Evolutionary conservation across 2,329 filamentous ascomycete species (phyloP), one percentile per base, ranked within the genome.

Genomic region (Amauroascus niger): DNA sequence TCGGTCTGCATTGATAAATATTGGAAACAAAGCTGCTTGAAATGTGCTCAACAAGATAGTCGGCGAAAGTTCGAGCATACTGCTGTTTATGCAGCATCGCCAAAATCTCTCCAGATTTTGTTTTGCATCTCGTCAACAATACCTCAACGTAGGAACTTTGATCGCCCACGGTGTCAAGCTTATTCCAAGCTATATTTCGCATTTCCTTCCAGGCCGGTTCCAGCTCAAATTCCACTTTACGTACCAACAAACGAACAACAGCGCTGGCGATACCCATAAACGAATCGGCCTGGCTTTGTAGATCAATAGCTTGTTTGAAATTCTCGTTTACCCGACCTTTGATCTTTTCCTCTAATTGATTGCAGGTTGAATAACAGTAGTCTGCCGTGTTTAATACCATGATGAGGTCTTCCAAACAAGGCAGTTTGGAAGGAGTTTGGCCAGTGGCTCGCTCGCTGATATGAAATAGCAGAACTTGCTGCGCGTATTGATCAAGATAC

Each of bases 171-270:
- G 80, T 86, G 62, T 97, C 93, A 76, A 98, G 87, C 59, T 86
- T 89, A 68, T 84, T 87, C 93, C 93, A 98, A 47, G 90, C 87
- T 0, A 86, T 95, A 65, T 96, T 95, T 58, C 84, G 86, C 93
- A 98, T 98, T 73, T 97, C 93, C 54, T 90, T 82, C 93, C 91
- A 98, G 14, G 85, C 84, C 0, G 86, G 81, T 59, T 97, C 91
- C 62, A 89, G 86, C 50, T 86, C 85, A 0, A 83, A 68, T 66
- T 95, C 90, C 3, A 95, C 87, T 63, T 83, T 84, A 57, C 87
- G 83, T 4, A 97, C 90, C 44, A 98, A 76, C 0, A 86, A 81
- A 48, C 93, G 78, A 5, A 98, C 86, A 3, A 88, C 85, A 11
- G 89, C 86, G 64, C 87, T 91, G 1, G 91, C 93, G 35, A 98